Evolutionary conservation across 345 rosid genomes (phyloP).

Genomic region (Euphorbia tirucalli): DNA sequence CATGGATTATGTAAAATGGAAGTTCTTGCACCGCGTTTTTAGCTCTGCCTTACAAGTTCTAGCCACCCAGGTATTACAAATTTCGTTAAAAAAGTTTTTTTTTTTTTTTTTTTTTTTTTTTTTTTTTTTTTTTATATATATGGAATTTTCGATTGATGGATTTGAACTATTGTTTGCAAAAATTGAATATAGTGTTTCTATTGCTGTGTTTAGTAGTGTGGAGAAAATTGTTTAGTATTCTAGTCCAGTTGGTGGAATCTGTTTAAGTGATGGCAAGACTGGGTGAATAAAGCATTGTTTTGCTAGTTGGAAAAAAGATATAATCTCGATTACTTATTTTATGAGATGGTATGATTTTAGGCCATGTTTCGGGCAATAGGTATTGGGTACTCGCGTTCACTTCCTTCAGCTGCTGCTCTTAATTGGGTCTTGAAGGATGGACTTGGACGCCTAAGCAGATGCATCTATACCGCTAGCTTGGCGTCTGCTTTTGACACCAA

Average conservation of each 20-base stretch:
- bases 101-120: too few relatives aligned
- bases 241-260: background rate
- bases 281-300: background rate
- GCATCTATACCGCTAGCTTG: constrained; percentile 85
- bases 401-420: constrained; percentile 85
- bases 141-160: background rate
- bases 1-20: constrained; percentile 79
- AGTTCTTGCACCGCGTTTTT: constrained; percentile 80
- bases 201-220: background rate
- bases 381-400: constrained; percentile 74
- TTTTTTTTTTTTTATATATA: too few relatives aligned
- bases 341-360: constrained; percentile 29
- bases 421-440: constrained; percentile 95
- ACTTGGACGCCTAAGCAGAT: constrained; percentile 79
- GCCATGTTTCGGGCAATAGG: constrained; percentile 94
- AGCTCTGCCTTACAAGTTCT: constrained; percentile 92
- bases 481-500: constrained; percentile 90
- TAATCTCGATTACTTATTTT: background rate
- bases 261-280: background rate
- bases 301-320: background rate
- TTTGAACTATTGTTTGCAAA: background rate
- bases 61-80: constrained; percentile 73
- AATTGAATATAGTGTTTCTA: background rate
- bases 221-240: too few relatives aligned
- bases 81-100: too few relatives aligned